A percentile compares a stretch with the other conserved stretches of the same genome.
Evolutionary conservation across 305 asterid species (phyloP).

Genomic region (Andrographis paniculata): DNA sequence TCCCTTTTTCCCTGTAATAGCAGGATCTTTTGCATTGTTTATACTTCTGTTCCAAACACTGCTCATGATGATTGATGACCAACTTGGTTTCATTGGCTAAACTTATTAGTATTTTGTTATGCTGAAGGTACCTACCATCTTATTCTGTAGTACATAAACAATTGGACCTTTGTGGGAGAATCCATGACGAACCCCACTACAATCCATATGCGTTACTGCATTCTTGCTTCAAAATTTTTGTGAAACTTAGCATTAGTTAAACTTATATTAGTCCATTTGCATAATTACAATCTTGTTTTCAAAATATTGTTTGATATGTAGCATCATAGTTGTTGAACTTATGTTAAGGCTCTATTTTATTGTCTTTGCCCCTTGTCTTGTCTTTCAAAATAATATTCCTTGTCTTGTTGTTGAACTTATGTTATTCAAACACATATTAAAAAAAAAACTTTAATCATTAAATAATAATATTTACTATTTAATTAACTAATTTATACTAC

Average conservation of each 20-base stretch:
- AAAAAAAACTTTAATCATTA: too few relatives aligned
- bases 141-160: not conserved
- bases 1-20: not conserved
- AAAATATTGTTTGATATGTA: not conserved
- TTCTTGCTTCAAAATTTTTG: not conserved
- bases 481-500: too few relatives aligned
- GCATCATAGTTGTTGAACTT: too few relatives aligned
- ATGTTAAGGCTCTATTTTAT: too few relatives aligned
- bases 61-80: not conserved
- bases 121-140: not conserved
- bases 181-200: conserved; percentile 17
- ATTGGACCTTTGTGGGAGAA: not conserved
- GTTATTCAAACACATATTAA: too few relatives aligned
- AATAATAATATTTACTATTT: too few relatives aligned
- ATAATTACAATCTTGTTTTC: not conserved
- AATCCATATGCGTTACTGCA: not conserved
- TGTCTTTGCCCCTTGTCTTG: too few relatives aligned
- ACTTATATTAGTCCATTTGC: not conserved
- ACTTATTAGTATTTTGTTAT: too few relatives aligned
- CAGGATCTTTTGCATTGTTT: not conserved
- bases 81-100: too few relatives aligned
- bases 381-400: too few relatives aligned
- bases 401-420: too few relatives aligned
- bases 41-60: not conserved
- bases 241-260: not conserved